phyloP scores from a whole-genome alignment of 2,329 filamentous ascomycete species.

The Zasmidium cellare region DNA sequence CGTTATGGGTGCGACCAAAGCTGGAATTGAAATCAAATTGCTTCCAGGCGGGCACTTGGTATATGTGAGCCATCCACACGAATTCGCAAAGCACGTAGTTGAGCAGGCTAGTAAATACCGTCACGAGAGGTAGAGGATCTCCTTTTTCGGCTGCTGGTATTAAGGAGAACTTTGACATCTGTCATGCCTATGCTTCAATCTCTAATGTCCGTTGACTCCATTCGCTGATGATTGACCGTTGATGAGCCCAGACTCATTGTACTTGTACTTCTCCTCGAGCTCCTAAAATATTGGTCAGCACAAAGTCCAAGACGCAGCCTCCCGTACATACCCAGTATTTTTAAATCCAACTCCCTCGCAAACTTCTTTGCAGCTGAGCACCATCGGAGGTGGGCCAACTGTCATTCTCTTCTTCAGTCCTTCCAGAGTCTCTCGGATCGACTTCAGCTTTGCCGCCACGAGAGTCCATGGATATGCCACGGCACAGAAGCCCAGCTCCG shows the following conservation, averaged over 20 bases:
- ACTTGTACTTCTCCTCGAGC: conserved; percentile 9
- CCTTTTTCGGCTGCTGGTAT: too few relatives aligned
- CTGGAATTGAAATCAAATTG: not conserved
- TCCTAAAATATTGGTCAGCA: not conserved
- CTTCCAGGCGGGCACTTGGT: not conserved
- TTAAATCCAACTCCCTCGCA: conserved; percentile 8
- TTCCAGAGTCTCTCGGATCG: conserved; percentile 40
- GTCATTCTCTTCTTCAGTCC: conserved; percentile 45
- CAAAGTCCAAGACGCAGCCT: not conserved
- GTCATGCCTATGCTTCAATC: too few relatives aligned
- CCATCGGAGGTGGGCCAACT: conserved; percentile 43
- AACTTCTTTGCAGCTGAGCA: conserved; percentile 47
- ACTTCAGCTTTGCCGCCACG: conserved; percentile 46
- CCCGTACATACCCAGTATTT: conserved; percentile 2
- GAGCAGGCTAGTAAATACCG: not conserved
- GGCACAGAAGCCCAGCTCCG: conserved; percentile 41
- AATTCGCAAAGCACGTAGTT: not conserved
- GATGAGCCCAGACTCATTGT: conserved; percentile 1
- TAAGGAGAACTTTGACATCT: too few relatives aligned
- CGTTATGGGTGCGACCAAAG: not conserved
- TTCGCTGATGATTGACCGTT: not conserved
- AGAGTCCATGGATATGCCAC: conserved; percentile 50
- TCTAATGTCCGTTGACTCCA: conserved; percentile 2
- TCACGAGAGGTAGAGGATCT: too few relatives aligned
- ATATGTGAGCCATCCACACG: not conserved